Conservation (phyloP, 192 early-diverging fungal species). For the Podila minutissima region DNA sequence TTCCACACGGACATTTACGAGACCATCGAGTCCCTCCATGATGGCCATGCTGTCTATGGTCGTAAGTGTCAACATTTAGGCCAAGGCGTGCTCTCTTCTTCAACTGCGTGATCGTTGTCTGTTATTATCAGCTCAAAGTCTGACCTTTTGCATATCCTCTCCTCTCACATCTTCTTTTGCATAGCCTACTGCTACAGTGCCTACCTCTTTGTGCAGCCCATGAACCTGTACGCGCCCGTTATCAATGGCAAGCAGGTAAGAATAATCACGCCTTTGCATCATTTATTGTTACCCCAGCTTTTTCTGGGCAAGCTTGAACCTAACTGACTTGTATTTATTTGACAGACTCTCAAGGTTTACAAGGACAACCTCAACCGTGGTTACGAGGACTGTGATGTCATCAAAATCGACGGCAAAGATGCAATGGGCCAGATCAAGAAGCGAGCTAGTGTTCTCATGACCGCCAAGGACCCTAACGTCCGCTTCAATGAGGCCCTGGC, state of each 20-base stretch:
- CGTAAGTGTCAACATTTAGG: neutral
- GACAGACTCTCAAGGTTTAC: slow-evolving; percentile 5
- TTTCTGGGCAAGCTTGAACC: no score
- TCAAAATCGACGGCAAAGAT: slow-evolving; percentile 11
- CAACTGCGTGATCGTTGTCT: no score
- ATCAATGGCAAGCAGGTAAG: no score
- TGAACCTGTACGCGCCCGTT: no score
- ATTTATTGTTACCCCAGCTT: no score
- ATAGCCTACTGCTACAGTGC: no score
- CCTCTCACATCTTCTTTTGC: no score
- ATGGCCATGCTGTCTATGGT: neutral
- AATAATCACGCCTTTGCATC: no score
- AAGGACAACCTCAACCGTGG: neutral
- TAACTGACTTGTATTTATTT: neutral
- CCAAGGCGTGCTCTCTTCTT: no score
- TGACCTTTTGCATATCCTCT: no score
- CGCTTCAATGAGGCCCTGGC: neutral
- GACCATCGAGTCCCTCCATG: neutral
- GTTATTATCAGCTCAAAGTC: no score
- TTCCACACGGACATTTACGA: neutral
- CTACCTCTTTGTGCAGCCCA: no score
- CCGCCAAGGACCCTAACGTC: neutral
- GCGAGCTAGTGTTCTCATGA: neutral
- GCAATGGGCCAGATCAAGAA: slow-evolving; percentile 6
- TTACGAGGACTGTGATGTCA: slow-evolving; percentile 1